Evolutionary conservation across 1,284 basidiomycete species (phyloP).

Genomic region (Mycosarcoma mackinlayi): DNA sequence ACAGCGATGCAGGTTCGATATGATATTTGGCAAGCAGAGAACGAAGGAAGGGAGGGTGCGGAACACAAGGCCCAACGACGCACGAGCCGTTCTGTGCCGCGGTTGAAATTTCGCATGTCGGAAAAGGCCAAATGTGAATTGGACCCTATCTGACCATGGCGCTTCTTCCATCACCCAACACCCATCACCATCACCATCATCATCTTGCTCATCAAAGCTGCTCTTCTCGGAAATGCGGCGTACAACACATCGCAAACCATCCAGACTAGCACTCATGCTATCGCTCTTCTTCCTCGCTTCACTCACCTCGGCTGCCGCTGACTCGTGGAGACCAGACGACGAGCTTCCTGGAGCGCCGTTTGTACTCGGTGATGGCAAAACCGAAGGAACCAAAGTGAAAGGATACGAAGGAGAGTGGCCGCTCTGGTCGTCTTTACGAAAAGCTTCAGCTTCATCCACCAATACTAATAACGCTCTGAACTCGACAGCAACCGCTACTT

Average conservation of each 20-base stretch:
- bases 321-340: conserved; percentile 35
- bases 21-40: no score
- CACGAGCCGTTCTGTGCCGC: background rate
- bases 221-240: conserved; percentile 10
- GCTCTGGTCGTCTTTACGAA: conserved; percentile 22
- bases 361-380: conserved; percentile 40
- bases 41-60: no score
- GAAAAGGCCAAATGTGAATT: background rate
- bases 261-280: conserved; percentile 25
- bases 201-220: background rate
- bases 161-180: background rate
- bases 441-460: background rate
- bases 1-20: no score
- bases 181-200: conserved; percentile 7
- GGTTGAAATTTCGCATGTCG: background rate
- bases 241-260: conserved; percentile 1
- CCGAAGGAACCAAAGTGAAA: conserved; percentile 35
- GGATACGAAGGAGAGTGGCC: conserved; percentile 52
- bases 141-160: background rate
- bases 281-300: conserved; percentile 31
- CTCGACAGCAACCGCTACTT: background rate
- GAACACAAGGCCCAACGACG: background rate
- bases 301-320: conserved; percentile 2
- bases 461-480: no score
- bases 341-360: conserved; percentile 31